These are phyloP conservation scores for Rhodotorula sphaerocarpa DNA, from an alignment of 768 basidiomycete species.

Conservation along the genomic window DNA sequence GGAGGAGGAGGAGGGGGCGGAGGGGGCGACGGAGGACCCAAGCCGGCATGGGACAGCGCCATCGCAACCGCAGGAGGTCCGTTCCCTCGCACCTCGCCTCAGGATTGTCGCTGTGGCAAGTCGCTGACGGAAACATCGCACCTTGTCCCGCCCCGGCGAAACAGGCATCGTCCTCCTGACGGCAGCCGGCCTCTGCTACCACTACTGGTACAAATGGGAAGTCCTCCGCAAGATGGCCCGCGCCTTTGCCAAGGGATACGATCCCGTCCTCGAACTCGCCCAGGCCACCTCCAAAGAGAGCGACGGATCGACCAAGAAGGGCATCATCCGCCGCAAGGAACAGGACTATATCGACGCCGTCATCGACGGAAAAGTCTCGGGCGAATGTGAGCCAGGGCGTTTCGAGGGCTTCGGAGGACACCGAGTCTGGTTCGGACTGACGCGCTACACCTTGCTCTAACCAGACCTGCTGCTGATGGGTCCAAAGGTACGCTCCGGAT, in stretches of 20 bases:
- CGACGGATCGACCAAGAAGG: slow-evolving; percentile 51
- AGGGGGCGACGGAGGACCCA: background rate
- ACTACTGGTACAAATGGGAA: slow-evolving; percentile 58
- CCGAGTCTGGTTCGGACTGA: too few species aligned
- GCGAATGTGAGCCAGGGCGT: slow-evolving; percentile 26
- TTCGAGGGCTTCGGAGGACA: too few species aligned
- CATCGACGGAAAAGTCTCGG: slow-evolving; percentile 55
- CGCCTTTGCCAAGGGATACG: slow-evolving; percentile 66
- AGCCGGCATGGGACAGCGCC: slow-evolving; percentile 15
- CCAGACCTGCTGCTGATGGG: slow-evolving; percentile 27
- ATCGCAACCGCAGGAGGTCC: slow-evolving; percentile 16
- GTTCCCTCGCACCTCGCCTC: background rate
- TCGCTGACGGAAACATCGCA: background rate
- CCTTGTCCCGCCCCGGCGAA: background rate
- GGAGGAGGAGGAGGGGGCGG: slow-evolving; percentile 9
- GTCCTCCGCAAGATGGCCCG: slow-evolving; percentile 74
- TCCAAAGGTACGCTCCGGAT: slow-evolving; percentile 10
- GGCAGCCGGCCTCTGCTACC: slow-evolving; percentile 14
- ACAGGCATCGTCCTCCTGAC: slow-evolving; percentile 18
- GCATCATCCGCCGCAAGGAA: slow-evolving; percentile 61
- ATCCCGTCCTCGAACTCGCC: slow-evolving; percentile 69
- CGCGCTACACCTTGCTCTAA: background rate
- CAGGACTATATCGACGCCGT: slow-evolving; percentile 70
- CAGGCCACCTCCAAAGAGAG: slow-evolving; percentile 46
- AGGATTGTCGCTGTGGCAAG: too few species aligned